phyloP scores from a whole-genome alignment of 2,329 filamentous ascomycete genomes.

The Exophiala phaeomuriformis region DNA sequence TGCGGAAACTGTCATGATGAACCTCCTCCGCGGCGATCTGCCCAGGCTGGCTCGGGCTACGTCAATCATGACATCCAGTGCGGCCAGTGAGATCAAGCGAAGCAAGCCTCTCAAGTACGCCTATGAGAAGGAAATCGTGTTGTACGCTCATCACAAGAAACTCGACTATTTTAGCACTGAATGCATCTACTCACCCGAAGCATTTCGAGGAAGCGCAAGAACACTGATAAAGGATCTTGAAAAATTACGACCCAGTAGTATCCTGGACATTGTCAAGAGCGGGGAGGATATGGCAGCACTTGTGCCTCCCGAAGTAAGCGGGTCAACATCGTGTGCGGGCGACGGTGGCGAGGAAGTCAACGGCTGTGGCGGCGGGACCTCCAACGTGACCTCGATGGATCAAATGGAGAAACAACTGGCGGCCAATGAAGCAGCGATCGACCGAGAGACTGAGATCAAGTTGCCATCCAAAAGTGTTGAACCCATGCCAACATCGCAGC shows the following conservation, averaged over 20 bases:
- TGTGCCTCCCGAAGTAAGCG: constrained; percentile 56
- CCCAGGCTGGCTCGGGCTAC: constrained; percentile 81
- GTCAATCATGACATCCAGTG: constrained; percentile 73
- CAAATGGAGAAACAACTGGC: constrained; percentile 69
- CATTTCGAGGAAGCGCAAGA: constrained; percentile 85
- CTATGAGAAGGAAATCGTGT: constrained; percentile 97
- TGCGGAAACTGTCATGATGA: constrained; percentile 97
- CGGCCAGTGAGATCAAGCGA: constrained; percentile 80
- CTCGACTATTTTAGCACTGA: constrained; percentile 98
- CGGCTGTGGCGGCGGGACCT: constrained; percentile 67
- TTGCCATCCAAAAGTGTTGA: constrained; percentile 16
- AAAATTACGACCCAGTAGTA: constrained; percentile 84
- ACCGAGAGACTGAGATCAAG: constrained; percentile 60
- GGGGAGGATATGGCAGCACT: constrained; percentile 92
- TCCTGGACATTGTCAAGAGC: constrained; percentile 87
- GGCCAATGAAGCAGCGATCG: constrained; percentile 53
- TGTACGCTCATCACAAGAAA: constrained; percentile 95
- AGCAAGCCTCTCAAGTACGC: constrained; percentile 97
- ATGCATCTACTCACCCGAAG: constrained; percentile 96
- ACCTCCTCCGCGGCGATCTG: constrained; percentile 81
- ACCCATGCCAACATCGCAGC: constrained; percentile 18
- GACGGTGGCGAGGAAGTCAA: constrained; percentile 43
- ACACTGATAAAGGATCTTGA: constrained; percentile 93
- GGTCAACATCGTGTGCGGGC: constrained; percentile 30
- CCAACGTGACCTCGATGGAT: constrained; percentile 69